Evolutionary conservation across 441 rosid genomes (phyloP).

Genomic region (Pelargonium australe): DNA sequence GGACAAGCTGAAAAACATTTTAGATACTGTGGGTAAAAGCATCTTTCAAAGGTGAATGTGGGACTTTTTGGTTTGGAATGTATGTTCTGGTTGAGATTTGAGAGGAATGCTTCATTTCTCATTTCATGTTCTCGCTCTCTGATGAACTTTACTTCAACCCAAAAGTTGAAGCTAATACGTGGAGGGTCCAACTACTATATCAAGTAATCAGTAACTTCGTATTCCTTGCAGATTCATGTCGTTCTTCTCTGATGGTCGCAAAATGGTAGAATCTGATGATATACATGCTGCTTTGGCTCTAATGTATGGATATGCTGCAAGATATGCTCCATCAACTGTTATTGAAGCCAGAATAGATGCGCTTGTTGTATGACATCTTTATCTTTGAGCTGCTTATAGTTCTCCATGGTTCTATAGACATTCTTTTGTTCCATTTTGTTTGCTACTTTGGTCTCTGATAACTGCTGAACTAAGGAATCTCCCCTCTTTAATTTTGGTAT

Average conservation of each 20-base stretch:
- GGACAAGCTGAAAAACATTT: constrained; percentile 85
- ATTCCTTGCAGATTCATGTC: constrained; percentile 65
- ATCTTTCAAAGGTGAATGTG: constrained; percentile 69
- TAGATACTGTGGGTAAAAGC: constrained; percentile 81
- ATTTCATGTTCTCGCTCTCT: neutral
- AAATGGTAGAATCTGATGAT: constrained; percentile 88
- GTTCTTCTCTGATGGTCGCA: constrained; percentile 74
- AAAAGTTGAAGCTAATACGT: too few relatives aligned
- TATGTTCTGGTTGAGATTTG: neutral
- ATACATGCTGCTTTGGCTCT: constrained; percentile 99
- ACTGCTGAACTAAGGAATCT: constrained; percentile 8
- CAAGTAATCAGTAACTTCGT: too few relatives aligned
- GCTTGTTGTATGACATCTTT: constrained; percentile 65
- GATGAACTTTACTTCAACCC: too few relatives aligned
- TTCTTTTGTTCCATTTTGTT: constrained; percentile 8
- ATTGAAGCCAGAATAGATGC: constrained; percentile 99
- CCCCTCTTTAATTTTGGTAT: neutral
- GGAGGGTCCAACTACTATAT: too few relatives aligned
- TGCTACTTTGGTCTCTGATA: constrained; percentile 10
- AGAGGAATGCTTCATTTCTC: constrained; percentile 8
- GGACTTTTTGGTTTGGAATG: neutral
- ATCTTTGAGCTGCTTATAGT: constrained; percentile 18
- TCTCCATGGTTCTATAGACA: constrained; percentile 5
- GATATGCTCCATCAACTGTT: constrained; percentile 93
- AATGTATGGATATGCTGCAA: constrained; percentile 99